These are phyloP conservation scores for Trichoderma sp. DNA, from an alignment of 2,329 filamentous ascomycete species.

Conservation along the genomic window DNA sequence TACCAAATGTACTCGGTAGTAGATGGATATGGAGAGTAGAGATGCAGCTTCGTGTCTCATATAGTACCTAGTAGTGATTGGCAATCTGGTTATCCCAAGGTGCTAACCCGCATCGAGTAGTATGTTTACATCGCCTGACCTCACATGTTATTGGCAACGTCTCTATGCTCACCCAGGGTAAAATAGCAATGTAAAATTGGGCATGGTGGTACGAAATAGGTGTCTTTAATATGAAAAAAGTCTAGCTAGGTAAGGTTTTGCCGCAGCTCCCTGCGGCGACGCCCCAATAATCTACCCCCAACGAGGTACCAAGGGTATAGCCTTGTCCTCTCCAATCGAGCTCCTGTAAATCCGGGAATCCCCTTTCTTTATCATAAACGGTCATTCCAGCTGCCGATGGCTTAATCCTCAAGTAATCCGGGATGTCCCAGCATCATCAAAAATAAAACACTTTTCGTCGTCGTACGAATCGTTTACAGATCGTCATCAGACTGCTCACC, in stretches of 20 bases:
- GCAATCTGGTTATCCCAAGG: background rate
- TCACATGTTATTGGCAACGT: background rate
- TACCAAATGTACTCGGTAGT: background rate
- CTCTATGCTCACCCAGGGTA: background rate
- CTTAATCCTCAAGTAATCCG: conserved; percentile 9
- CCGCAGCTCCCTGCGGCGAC: conserved; percentile 32
- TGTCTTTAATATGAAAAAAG: conserved; percentile 31
- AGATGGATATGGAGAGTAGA: background rate
- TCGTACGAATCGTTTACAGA: conserved; percentile 45
- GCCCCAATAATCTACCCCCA: conserved; percentile 33
- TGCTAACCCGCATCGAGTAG: background rate
- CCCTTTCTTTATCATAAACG: conserved; percentile 38
- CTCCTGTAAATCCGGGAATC: conserved; percentile 36
- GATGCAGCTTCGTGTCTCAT: background rate
- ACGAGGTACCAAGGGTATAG: conserved; percentile 31
- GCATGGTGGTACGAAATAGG: conserved; percentile 20
- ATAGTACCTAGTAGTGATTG: background rate
- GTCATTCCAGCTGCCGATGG: conserved; percentile 33
- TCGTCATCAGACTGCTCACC: conserved; percentile 84
- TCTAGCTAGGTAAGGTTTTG: conserved; percentile 35
- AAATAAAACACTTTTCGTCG: conserved; percentile 26
- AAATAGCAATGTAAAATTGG: background rate
- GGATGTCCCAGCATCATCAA: conserved; percentile 17
- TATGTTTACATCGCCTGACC: background rate
- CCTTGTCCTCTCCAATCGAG: conserved; percentile 35